Evolutionary conservation across 2,329 filamentous ascomycete genomes (phyloP).

Genomic region (Apiospora arundinis): DNA sequence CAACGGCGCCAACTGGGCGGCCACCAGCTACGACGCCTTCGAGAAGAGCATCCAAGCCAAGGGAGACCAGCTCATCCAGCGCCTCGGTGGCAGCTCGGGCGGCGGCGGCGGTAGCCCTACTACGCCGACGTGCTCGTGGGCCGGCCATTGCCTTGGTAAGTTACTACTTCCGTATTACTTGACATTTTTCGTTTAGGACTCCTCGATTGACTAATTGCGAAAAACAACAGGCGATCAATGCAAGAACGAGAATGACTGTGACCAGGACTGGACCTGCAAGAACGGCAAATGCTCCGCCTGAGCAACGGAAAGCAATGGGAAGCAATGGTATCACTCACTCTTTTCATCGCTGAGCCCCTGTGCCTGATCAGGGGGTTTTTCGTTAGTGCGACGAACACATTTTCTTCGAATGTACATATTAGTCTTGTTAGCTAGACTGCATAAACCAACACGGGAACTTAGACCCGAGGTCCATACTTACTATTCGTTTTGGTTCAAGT

Average conservation of each 20-base stretch:
- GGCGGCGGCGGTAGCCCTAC: not conserved
- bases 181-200: not conserved
- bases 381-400: not conserved
- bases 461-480: not conserved
- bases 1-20: conserved; percentile 60
- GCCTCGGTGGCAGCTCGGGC: conserved; percentile 35
- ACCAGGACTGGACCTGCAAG: conserved; percentile 15
- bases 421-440: not conserved
- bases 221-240: not conserved
- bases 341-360: too few relatives aligned
- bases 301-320: too few relatives aligned
- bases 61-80: conserved; percentile 58
- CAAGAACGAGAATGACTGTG: conserved; percentile 5
- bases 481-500: not conserved
- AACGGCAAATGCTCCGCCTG: not conserved
- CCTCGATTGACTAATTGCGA: not conserved
- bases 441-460: too few relatives aligned
- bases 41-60: conserved; percentile 57
- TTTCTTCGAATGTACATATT: not conserved
- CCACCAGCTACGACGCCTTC: conserved; percentile 55
- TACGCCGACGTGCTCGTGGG: conserved; percentile 1
- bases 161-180: not conserved
- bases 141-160: not conserved
- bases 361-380: not conserved
- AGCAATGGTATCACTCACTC: too few relatives aligned